Conservation (phyloP, 306 rosid genomes). For the Castanea sativa region DNA sequence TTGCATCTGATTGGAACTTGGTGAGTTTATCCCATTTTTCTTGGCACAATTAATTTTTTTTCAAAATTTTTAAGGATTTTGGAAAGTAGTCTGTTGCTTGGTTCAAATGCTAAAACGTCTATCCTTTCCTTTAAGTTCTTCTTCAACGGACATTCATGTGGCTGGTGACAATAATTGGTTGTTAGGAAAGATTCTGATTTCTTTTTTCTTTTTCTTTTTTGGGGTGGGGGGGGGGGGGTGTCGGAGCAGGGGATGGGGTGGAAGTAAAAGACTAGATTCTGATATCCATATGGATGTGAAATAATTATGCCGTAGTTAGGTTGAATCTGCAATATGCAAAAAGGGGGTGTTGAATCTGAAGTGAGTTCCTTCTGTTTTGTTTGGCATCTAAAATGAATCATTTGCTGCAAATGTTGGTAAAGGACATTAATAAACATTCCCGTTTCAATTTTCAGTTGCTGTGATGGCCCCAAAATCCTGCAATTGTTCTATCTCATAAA, state of each 20-base stretch:
- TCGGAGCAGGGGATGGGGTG: fast-evolving
- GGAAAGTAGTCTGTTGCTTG: neutral
- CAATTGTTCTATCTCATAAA: neutral
- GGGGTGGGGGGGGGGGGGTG: no score
- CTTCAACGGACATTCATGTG: neutral
- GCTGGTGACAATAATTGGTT: neutral
- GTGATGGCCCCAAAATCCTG: neutral
- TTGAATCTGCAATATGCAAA: no score
- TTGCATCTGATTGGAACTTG: neutral
- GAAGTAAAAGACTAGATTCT: neutral
- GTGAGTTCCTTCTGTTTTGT: neutral
- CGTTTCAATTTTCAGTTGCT: neutral
- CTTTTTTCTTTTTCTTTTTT: no score
- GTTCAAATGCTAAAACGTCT: neutral
- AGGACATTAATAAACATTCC: neutral
- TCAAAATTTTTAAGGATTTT: neutral
- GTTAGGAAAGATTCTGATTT: neutral
- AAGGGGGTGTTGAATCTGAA: neutral
- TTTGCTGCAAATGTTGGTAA: neutral
- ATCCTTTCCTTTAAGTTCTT: neutral
- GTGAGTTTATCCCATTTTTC: neutral
- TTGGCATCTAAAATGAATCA: neutral
- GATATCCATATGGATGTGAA: neutral
- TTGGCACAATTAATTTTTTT: neutral
- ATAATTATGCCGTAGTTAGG: no score